Evolutionary conservation across 768 basidiomycete genomes (phyloP), one percentile per base, ranked within the genome.

Genomic region (Suillus americanus): DNA sequence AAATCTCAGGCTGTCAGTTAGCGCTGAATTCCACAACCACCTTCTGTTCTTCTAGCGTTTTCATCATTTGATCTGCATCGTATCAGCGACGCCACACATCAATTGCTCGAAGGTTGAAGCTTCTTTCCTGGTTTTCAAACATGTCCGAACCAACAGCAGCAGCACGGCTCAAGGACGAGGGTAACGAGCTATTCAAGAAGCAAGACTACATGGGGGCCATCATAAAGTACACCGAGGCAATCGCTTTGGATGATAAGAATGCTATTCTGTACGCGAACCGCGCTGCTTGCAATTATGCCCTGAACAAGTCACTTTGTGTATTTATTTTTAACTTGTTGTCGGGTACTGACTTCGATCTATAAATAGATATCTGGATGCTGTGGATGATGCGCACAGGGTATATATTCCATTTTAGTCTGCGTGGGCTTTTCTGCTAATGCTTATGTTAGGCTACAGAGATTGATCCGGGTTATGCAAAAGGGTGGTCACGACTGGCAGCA

Each of bases 211-310:
- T 64, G 20, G 74, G 68, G 6, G 82, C 81, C 7, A 75, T 77
- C 62, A 60, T 71, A 8, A 81, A 81, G 62, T 84, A 82, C 66
- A 73, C 79, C 2, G 74, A 78, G 55, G 82, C 81, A 12, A 81
- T 84, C 66, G 73, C 73, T 57, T 70, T 73, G 62, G 75, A 79
- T 41, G 74, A 74, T 10, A 68, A 70, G 23, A 81, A 81, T 66
- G 78, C 81, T 0, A 69, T 84, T 5, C 70, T 82, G 20, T 81
- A 78, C 65, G 76, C 79, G 28, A 84, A 84, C 68, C 79, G 82
- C 18, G 80, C 82, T 3, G 82, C 81, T n/a, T 76, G 76, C 60
- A 70, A 70, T 43, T 63, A 80, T 40, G 73, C 71, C 1, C 66
- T 81, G 71, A 77, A 78, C 63, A 75, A 73, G 81, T 80, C 41